Conservation (phyloP, 345 rosid genomes). For the thale cress (Arabidopsis thaliana) region DNA sequence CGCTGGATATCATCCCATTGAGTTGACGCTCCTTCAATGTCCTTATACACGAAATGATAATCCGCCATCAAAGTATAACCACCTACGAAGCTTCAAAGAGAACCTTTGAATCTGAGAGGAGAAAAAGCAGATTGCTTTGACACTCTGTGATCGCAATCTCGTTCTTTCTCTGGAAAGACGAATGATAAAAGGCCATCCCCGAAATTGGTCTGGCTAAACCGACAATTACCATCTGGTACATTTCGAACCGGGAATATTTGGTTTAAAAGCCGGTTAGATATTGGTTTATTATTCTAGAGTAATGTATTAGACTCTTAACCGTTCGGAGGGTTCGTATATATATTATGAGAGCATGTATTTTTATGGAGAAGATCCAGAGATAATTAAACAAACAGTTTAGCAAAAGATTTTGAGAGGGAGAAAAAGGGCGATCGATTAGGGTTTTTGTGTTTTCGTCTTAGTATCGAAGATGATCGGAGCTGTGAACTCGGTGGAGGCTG, state of each 20-base stretch:
- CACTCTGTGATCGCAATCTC: conserved; percentile 39
- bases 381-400: conserved; percentile 2
- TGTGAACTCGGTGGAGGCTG: conserved; percentile 55
- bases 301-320: not conserved
- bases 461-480: conserved; percentile 15
- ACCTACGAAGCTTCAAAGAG: conserved; percentile 10
- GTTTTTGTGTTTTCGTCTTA: conserved; percentile 17
- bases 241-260: not conserved
- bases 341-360: not conserved
- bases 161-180: conserved; percentile 15
- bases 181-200: conserved; percentile 3
- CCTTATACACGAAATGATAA: conserved; percentile 94
- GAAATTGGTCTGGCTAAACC: conserved; percentile 24
- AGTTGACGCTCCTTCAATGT: conserved; percentile 93
- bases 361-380: conserved; percentile 29
- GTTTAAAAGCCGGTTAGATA: not conserved
- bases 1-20: conserved; percentile 99
- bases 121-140: conserved; percentile 34
- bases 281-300: conserved; percentile 10
- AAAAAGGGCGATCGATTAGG: conserved; percentile 47
- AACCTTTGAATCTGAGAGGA: conserved; percentile 36
- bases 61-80: conserved; percentile 62
- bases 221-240: not conserved
- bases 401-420: conserved; percentile 33
- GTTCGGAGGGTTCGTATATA: conserved; percentile 1